These are phyloP conservation scores for Beauveria rudraprayagi DNA, from an alignment of 2,329 filamentous ascomycete species.

Conservation along the genomic window DNA sequence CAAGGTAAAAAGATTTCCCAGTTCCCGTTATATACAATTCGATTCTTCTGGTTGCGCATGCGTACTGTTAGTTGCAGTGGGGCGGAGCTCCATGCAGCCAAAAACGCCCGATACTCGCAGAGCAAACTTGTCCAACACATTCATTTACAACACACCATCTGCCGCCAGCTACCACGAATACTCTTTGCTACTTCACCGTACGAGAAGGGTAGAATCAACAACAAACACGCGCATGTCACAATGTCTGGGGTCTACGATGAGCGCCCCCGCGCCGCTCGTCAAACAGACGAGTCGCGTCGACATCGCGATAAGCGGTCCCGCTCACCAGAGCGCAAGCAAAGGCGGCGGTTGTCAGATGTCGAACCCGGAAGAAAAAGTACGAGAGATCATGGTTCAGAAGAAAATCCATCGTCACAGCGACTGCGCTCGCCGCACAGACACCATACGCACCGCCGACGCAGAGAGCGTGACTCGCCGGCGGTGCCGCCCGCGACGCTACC, in stretches of 20 bases:
- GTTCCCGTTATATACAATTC: too few relatives aligned
- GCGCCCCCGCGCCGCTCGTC: background rate
- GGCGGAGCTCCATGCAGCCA: background rate
- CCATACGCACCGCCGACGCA: slow-evolving; percentile 11
- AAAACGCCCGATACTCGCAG: background rate
- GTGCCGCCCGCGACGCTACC: slow-evolving; percentile 41
- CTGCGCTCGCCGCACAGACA: slow-evolving; percentile 12
- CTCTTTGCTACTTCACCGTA: background rate
- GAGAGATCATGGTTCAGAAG: background rate
- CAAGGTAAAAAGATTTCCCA: too few relatives aligned
- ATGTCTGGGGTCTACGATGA: background rate
- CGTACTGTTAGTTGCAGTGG: background rate
- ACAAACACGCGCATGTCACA: too few relatives aligned
- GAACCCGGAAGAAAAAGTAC: background rate
- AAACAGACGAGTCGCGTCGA: background rate
- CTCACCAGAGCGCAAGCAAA: slow-evolving; percentile 13
- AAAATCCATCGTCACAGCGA: slow-evolving; percentile 3
- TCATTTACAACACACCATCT: background rate
- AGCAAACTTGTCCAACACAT: background rate
- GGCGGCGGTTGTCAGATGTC: slow-evolving; percentile 6
- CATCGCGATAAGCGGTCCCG: slow-evolving; percentile 10
- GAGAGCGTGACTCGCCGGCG: background rate
- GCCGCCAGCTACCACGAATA: background rate
- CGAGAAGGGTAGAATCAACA: background rate
- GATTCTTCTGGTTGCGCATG: too few relatives aligned